Base-by-base conservation (phyloP, 768 basidiomycete genomes). In the Lactarius vividus region DNA sequence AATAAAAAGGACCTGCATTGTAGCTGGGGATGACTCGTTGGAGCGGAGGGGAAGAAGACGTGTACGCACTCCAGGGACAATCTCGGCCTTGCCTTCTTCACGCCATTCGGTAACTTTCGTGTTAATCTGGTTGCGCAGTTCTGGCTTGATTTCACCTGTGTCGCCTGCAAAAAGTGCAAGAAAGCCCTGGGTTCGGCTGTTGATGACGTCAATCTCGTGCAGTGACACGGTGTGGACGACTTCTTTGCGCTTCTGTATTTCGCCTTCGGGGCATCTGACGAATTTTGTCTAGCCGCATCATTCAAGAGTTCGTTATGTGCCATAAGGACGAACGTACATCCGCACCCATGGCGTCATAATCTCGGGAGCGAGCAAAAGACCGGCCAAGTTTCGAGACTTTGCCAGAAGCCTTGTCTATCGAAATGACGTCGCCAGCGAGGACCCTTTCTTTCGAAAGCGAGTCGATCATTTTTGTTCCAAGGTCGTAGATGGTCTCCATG, bases 381-480 rank as follows among this genome's bases (percentile, higher is more conserved):
- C 97, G 84, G 10, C 96, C 96, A 18, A 98, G 86, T 80, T 99
- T 98, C 20, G 93, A 89, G 67, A 98, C 91, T 77, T 94, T 96
- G 40, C 97, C 96, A 15, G 94, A 94, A 0, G 94, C 94, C 76
- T 98, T 98, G 82, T 98, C 97, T 72, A 99, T 98, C 61, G 92
- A 85, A 71, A 99, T 88, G 23, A 99, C 90, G 72, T 99, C 97
- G 29, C 97, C 97, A 0, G 89, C 89, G 7, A 94, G 83, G 7
- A 98, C 94, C 73, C 98, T 98, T 79, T 98, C 97, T 78, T 98
- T 97, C 44, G 94, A 91, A 33, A 99, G 79, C 4, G 95, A 89
- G 71, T 99, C 97, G 57, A 99, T 98, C 97, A 99, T 98, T 83
- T 98, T 99, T 58, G 89, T 93, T 13, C 97, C 97, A 35, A 98